Conservation (phyloP, 2,329 filamentous ascomycete species). For the Talaromyces atroroseus region DNA sequence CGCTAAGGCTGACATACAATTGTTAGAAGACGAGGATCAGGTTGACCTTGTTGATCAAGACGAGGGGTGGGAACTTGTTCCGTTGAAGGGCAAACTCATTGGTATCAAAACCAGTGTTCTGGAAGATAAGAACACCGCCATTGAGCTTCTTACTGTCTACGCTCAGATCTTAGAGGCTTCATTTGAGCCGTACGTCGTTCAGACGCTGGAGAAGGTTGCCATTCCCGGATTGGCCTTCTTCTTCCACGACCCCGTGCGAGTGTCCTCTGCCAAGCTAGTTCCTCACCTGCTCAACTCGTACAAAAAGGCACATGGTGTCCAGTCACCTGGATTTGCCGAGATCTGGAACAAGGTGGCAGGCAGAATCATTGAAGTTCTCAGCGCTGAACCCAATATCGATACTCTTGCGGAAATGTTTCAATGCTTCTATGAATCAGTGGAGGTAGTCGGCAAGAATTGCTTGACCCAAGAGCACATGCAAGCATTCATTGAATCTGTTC, state of each 20-base stretch:
- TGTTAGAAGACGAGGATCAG: slow-evolving; percentile 91
- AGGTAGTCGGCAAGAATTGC: slow-evolving; percentile 83
- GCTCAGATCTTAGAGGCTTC: slow-evolving; percentile 89
- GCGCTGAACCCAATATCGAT: slow-evolving; percentile 90
- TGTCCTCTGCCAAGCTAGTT: slow-evolving; percentile 89
- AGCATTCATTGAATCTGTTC: slow-evolving; percentile 79
- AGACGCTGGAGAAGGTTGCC: slow-evolving; percentile 95
- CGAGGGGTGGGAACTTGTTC: slow-evolving; percentile 95
- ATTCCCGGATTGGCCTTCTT: slow-evolving; percentile 93
- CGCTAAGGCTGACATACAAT: slow-evolving; percentile 94
- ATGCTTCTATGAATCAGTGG: slow-evolving; percentile 97
- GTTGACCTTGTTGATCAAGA: slow-evolving; percentile 89
- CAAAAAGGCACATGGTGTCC: slow-evolving; percentile 81
- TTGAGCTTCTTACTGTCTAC: slow-evolving; percentile 95
- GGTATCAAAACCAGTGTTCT: slow-evolving; percentile 95
- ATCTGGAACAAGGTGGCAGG: slow-evolving; percentile 83
- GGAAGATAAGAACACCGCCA: slow-evolving; percentile 99
- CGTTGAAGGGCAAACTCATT: slow-evolving; percentile 95
- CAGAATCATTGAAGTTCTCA: slow-evolving; percentile 88
- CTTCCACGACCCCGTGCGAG: slow-evolving; percentile 96
- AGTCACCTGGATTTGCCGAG: slow-evolving; percentile 70
- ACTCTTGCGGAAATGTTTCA: slow-evolving; percentile 98
- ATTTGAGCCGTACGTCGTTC: slow-evolving; percentile 84
- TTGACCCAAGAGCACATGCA: slow-evolving; percentile 73
- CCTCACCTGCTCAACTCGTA: slow-evolving; percentile 89